These are phyloP conservation scores for Leucocoprinus leucothites DNA, from an alignment of 768 basidiomycete genomes.

Conservation along the genomic window DNA sequence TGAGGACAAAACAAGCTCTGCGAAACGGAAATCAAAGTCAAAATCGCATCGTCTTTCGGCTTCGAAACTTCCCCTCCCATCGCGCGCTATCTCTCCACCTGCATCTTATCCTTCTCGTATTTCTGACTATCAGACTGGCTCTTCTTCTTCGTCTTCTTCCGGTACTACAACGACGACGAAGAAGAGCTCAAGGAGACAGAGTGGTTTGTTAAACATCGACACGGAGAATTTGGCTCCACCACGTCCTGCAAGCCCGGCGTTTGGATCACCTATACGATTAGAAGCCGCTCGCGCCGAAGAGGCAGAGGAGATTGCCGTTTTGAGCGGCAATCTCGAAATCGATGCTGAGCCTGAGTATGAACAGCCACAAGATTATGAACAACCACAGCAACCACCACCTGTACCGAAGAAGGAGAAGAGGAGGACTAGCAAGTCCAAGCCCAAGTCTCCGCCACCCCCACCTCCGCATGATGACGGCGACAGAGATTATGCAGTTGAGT, in stretches of 20 bases:
- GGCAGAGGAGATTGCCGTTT: constrained; percentile 45
- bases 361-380: background rate
- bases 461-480: constrained; percentile 20
- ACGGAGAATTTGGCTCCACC: constrained; percentile 40
- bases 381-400: background rate
- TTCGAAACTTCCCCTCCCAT: constrained; percentile 46
- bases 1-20: constrained; percentile 35
- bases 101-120: constrained; percentile 19
- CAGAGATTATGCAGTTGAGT: constrained; percentile 18
- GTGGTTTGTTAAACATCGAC: constrained; percentile 52
- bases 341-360: constrained; percentile 34
- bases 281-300: constrained; percentile 57
- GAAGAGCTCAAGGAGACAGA: constrained; percentile 43
- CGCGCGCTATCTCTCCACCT: constrained; percentile 40
- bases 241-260: constrained; percentile 64
- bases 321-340: constrained; percentile 28
- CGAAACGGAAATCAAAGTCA: constrained; percentile 39
- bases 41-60: constrained; percentile 44
- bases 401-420: constrained; percentile 43
- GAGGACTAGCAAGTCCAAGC: constrained; percentile 39
- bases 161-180: constrained; percentile 26
- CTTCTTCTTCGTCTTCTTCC: constrained; percentile 18
- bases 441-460: constrained; percentile 23
- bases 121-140: constrained; percentile 12
- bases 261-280: constrained; percentile 59